Percentiles rank a stretch among this genome's conserved stretches.
These are phyloP conservation scores for Rhodotorula sp. DNA, from an alignment of 1,284 basidiomycete species.

Conservation along the genomic window DNA sequence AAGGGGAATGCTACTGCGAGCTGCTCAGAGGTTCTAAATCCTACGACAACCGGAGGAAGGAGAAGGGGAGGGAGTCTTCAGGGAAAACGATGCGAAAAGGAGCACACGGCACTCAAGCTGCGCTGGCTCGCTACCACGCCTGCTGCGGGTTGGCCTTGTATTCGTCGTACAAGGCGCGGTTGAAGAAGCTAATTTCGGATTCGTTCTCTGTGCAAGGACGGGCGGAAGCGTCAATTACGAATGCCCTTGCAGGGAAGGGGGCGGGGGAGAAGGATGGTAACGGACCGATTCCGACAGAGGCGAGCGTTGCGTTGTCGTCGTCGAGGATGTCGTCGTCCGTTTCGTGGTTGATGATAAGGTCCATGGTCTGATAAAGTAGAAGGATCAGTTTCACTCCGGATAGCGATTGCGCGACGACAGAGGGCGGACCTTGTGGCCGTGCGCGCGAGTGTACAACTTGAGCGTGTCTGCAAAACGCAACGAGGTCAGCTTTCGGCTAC, in stretches of 20 bases:
- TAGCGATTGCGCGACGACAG: conserved; percentile 3
- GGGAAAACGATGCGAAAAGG: too few relatives aligned
- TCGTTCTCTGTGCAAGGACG: conserved; percentile 76
- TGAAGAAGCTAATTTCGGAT: conserved; percentile 88
- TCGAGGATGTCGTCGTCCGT: conserved; percentile 84
- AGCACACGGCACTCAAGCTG: too few relatives aligned
- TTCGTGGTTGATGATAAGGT: conserved; percentile 92
- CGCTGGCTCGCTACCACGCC: conserved; percentile 42
- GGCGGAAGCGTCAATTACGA: background rate
- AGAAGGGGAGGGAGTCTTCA: background rate
- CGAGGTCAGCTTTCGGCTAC: background rate
- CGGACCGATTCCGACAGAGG: conserved; percentile 71
- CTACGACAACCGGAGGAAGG: conserved; percentile 9
- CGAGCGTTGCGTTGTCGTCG: conserved; percentile 61
- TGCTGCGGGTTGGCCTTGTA: conserved; percentile 75
- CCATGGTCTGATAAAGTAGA: conserved; percentile 65
- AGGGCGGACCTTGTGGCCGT: conserved; percentile 75
- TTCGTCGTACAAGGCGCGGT: conserved; percentile 66
- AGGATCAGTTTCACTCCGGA: background rate
- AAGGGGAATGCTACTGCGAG: background rate
- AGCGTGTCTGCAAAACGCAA: conserved; percentile 64
- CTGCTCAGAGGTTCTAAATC: background rate
- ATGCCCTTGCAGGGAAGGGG: background rate
- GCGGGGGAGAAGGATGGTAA: background rate
- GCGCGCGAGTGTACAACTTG: conserved; percentile 90